A percentile compares a stretch with the other conserved stretches of the same genome.
These are phyloP conservation scores for Cutaneotrichosporon mucoides DNA, from an alignment of 1,284 basidiomycete genomes.

Conservation along the genomic window DNA sequence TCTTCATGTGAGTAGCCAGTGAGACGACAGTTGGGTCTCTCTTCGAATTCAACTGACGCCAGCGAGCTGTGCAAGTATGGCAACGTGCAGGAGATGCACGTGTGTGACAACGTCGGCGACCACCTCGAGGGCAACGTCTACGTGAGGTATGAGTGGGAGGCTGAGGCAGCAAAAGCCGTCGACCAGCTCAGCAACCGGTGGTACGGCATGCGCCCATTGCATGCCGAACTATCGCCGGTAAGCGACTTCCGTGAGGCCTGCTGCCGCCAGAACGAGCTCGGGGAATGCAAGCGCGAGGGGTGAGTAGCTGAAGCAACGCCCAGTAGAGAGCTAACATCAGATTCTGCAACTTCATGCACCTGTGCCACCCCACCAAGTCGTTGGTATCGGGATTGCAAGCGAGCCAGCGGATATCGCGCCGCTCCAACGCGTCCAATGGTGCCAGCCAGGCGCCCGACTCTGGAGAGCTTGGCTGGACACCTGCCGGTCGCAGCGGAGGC, in stretches of 20 bases:
- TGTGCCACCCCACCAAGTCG: conserved; percentile 76
- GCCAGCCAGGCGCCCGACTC: conserved; percentile 16
- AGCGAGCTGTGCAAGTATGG: conserved; percentile 88
- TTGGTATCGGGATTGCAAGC: conserved; percentile 72
- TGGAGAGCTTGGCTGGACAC: conserved; percentile 41
- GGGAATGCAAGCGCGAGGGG: conserved; percentile 91
- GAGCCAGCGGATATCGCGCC: conserved; percentile 77
- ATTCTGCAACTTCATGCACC: conserved; percentile 98
- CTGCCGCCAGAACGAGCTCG: conserved; percentile 96
- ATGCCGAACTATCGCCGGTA: conserved; percentile 96
- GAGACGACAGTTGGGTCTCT: too few relatives aligned
- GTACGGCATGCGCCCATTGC: conserved; percentile 96
- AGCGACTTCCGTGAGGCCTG: conserved; percentile 99
- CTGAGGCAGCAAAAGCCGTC: conserved; percentile 90
- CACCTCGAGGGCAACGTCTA: conserved; percentile 99
- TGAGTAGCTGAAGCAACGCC: conserved; percentile 25
- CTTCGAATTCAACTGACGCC: conserved; percentile 1
- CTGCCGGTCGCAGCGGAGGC: conserved; percentile 19
- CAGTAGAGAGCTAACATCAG: conserved; percentile 44
- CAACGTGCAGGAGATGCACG: conserved; percentile 90
- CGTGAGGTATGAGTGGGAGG: conserved; percentile 96
- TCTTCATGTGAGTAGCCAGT: conserved; percentile 60
- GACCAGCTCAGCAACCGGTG: conserved; percentile 92
- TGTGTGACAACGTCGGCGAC: conserved; percentile 99
- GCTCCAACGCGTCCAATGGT: conserved; percentile 42